Evolutionary conservation across 345 rosid species (phyloP), one percentile per base, ranked within the genome.

Genomic region (Boechera divaricarpa): DNA sequence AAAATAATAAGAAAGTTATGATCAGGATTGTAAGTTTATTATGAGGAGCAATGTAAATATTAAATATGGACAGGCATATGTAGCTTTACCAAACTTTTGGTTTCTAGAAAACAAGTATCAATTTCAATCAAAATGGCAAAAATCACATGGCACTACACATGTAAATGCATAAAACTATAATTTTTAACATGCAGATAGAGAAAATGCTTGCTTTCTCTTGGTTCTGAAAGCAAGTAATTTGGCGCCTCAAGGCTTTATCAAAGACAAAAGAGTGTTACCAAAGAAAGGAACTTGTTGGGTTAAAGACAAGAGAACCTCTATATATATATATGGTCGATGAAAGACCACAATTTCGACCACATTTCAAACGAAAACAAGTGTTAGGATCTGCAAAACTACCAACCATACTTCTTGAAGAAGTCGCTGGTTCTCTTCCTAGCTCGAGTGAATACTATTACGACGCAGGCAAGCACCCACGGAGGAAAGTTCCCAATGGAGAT

Each of bases 391-490:
- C 31, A 73, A 72, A 39, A 73, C 39, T 42, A 67, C 75, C 79
- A 74, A 24, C 97, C 88, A 53, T 61, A 77, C 81, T 83, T 89
- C 78, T 76, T 86, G 52, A 92, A 83, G 59, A 86, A 82, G 81
- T 89, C 83, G 80, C 74, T 82, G 13, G 97, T 91, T 85, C 99
- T 85, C 91, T 92, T 95, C 87, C 96, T 91, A 82, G 85, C 91
- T 35, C 97, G 96, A n/a, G 91, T 88, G 74, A 95, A 92, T 63
- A 89, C 97, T 16, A 95, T 88, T 5, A 95, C 91, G 5, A 87
- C 63, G 73, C 91, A 92, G 15, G 99, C 99, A 4, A 95, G 86
- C 70, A 95, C 70, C 98, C 99, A 92, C 7, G 99, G 97, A 52
- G 95, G 94, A 75, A 87, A 88, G 83, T 77, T 85, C 35, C 87